phyloP scores from a whole-genome alignment of 2,329 filamentous ascomycete species.

The Decorospora gaudefroyi region DNA sequence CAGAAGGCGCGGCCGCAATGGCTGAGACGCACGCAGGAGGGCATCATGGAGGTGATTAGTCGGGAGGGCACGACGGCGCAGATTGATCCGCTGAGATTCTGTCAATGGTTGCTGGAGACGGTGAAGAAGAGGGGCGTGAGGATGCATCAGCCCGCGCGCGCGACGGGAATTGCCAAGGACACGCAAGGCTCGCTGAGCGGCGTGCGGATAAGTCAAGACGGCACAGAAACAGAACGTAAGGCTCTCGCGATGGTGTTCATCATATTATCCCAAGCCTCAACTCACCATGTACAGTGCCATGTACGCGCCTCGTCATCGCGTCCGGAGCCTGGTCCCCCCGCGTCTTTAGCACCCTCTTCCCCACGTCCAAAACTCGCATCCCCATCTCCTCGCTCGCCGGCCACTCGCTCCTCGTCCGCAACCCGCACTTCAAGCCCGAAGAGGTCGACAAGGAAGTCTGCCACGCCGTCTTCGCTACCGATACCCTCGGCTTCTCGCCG shows the following conservation, averaged over 20 bases:
- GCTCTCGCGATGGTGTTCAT: too few relatives aligned
- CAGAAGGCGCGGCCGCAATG: slow-evolving; percentile 56
- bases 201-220: slow-evolving; percentile 46
- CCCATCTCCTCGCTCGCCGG: slow-evolving; percentile 68
- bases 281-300: slow-evolving; percentile 56
- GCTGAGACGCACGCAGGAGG: slow-evolving; percentile 61
- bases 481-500: slow-evolving; percentile 64
- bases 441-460: slow-evolving; percentile 56
- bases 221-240: slow-evolving; percentile 17
- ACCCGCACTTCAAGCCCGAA: slow-evolving; percentile 57
- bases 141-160: slow-evolving; percentile 67
- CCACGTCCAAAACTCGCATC: slow-evolving; percentile 56
- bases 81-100: slow-evolving; percentile 70
- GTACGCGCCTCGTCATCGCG: slow-evolving; percentile 67
- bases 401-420: slow-evolving; percentile 70
- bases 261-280: too few relatives aligned
- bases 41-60: slow-evolving; percentile 65
- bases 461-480: slow-evolving; percentile 71
- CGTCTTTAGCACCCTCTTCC: slow-evolving; percentile 70
- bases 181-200: slow-evolving; percentile 56
- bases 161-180: slow-evolving; percentile 59
- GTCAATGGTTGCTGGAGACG: slow-evolving; percentile 64
- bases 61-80: slow-evolving; percentile 65
- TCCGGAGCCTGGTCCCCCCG: slow-evolving; percentile 72
- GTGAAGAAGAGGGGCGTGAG: slow-evolving; percentile 65